Percentiles rank a stretch among this genome's conserved stretches.
These are phyloP conservation scores for Solanum commersonii DNA, from an alignment of 257 asterid genomes.

Conservation along the genomic window DNA sequence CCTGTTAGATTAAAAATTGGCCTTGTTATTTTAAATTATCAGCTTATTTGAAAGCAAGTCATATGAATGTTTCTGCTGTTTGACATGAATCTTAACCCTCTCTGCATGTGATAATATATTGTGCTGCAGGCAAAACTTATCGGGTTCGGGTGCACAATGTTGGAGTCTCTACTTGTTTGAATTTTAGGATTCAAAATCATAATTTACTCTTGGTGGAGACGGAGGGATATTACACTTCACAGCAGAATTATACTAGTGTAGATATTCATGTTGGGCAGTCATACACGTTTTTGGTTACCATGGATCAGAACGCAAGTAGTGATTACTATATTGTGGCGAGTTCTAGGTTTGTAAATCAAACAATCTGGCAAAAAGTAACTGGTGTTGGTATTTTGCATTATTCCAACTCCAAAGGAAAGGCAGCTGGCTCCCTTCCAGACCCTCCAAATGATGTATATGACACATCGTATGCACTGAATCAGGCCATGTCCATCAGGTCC, in stretches of 20 bases:
- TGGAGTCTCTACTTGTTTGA: constrained; percentile 80
- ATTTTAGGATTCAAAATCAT: constrained; percentile 82
- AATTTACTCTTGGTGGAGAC: constrained; percentile 84
- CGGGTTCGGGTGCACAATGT: constrained; percentile 83
- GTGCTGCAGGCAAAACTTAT: constrained; percentile 68
- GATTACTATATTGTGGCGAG: constrained; percentile 94
- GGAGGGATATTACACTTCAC: constrained; percentile 80
- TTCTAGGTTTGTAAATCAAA: constrained; percentile 79
- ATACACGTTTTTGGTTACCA: constrained; percentile 61
- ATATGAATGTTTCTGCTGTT: not conserved
- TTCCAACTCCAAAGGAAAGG: constrained; percentile 67
- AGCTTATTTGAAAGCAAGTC: not conserved
- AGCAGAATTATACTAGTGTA: constrained; percentile 65
- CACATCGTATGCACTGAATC: constrained; percentile 51
- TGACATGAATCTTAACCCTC: not conserved
- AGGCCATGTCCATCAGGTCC: constrained; percentile 85
- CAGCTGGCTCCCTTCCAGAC: constrained; percentile 80
- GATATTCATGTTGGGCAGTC: constrained; percentile 97
- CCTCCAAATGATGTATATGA: constrained; percentile 73
- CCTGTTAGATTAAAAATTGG: not conserved
- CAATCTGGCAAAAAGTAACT: constrained; percentile 82
- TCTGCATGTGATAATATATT: not conserved
- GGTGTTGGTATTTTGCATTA: constrained; percentile 89
- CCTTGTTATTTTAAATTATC: not conserved
- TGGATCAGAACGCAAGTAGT: constrained; percentile 97